These are phyloP conservation scores for Aspergillus tubingensis DNA, from an alignment of 2,329 filamentous ascomycete species.

Conservation along the genomic window DNA sequence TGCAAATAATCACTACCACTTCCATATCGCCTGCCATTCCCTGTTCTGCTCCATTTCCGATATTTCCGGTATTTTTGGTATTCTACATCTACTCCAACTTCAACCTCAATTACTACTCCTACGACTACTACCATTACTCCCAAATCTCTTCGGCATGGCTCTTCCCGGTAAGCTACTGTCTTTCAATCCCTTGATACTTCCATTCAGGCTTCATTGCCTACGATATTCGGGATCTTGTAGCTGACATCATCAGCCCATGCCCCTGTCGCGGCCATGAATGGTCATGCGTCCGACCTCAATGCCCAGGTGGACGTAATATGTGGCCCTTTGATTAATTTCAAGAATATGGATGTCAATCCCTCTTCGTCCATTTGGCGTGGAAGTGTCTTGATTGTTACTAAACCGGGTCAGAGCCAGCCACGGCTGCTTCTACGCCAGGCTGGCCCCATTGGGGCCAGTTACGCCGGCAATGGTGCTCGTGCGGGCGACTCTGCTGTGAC, in stretches of 20 bases:
- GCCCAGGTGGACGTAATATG: slow-evolving; percentile 46
- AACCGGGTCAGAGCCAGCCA: slow-evolving; percentile 65
- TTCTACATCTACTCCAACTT: too few species aligned
- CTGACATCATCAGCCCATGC: not conserved
- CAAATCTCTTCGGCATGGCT: not conserved
- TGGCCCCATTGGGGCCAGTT: slow-evolving; percentile 33
- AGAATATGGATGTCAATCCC: slow-evolving; percentile 45
- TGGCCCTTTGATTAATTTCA: slow-evolving; percentile 52
- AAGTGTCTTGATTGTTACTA: slow-evolving; percentile 80
- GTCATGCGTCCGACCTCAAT: slow-evolving; percentile 19
- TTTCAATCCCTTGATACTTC: slow-evolving; percentile 7
- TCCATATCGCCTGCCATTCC: not conserved
- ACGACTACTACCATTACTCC: too few species aligned
- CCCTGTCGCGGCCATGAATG: slow-evolving; percentile 26
- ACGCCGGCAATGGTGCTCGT: slow-evolving; percentile 17
- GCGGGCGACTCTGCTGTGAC: slow-evolving; percentile 27
- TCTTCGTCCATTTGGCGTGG: slow-evolving; percentile 67
- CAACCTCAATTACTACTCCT: too few species aligned
- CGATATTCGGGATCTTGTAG: not conserved
- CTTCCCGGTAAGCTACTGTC: not conserved
- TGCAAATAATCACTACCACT: not conserved
- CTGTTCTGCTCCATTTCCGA: not conserved
- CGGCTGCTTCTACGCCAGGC: slow-evolving; percentile 55
- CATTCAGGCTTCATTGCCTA: not conserved
- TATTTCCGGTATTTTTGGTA: not conserved